A percentile compares a stretch with the other conserved stretches of the same genome.
Evolutionary conservation across 495 filamentous ascomycete species (phyloP).

Genomic region (Zalerion maritima): DNA sequence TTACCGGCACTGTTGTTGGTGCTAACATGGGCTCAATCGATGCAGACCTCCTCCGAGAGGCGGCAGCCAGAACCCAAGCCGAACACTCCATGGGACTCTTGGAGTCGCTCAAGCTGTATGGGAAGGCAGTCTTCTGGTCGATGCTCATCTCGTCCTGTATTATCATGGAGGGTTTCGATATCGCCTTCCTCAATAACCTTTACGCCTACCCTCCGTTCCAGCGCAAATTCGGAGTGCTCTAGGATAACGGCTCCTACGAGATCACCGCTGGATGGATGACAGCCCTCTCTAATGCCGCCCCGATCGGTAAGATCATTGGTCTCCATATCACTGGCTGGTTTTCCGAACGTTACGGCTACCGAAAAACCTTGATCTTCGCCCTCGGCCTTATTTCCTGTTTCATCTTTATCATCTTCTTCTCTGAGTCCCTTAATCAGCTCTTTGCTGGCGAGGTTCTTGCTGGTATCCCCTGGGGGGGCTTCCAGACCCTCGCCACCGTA

Average conservation of each 20-base stretch:
- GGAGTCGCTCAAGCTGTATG: constrained; percentile 26
- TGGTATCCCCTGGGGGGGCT: constrained; percentile 59
- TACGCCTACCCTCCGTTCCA: constrained; percentile 20
- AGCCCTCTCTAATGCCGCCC: constrained; percentile 21
- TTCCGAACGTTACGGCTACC: constrained; percentile 20
- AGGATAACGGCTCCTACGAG: constrained; percentile 12
- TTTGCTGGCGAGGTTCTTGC: constrained; percentile 53
- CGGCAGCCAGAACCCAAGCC: too few relatives aligned
- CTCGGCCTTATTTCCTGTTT: constrained; percentile 30
- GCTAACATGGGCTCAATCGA: too few relatives aligned
- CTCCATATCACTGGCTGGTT: constrained; percentile 19
- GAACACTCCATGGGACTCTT: constrained; percentile 27
- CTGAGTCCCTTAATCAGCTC: constrained; percentile 42
- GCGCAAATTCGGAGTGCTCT: constrained; percentile 17
- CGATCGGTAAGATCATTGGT: constrained; percentile 27
- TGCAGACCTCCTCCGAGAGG: too few relatives aligned
- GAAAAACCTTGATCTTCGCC: constrained; percentile 22
- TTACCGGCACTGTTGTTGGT: too few relatives aligned
- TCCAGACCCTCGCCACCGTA: constrained; percentile 47
- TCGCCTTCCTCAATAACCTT: constrained; percentile 19
- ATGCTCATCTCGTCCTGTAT: constrained; percentile 34
- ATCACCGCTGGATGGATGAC: constrained; percentile 25
- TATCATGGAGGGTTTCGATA: constrained; percentile 45
- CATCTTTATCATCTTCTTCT: constrained; percentile 47
- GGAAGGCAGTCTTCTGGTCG: constrained; percentile 35